Conservation (phyloP, 2,329 filamentous ascomycete species). For the Zelopaecilomyces penicillatus region DNA sequence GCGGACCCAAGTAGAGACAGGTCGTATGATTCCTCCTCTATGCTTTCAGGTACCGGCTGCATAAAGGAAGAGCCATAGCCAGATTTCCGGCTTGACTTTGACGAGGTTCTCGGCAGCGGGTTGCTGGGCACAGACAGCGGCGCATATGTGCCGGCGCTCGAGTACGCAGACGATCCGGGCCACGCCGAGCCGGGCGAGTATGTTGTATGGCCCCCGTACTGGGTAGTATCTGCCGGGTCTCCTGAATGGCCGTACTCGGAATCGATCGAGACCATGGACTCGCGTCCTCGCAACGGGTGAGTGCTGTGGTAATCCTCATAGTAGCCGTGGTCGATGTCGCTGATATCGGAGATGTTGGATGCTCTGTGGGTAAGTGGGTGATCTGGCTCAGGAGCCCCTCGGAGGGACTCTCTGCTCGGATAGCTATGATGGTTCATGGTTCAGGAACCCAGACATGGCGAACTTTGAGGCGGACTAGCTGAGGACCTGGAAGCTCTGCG, state of each 20-base stretch:
- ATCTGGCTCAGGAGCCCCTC: slow-evolving; percentile 6
- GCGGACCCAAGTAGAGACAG: slow-evolving; percentile 34
- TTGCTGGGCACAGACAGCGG: slow-evolving; percentile 16
- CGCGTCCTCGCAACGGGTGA: slow-evolving; percentile 19
- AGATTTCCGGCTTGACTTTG: slow-evolving; percentile 16
- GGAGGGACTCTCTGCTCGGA: slow-evolving; percentile 20
- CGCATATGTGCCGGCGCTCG: slow-evolving; percentile 15
- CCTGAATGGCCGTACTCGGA: slow-evolving; percentile 4
- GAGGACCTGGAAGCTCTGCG: too few species aligned
- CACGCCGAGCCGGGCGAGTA: slow-evolving; percentile 14
- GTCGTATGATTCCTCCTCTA: slow-evolving; percentile 33
- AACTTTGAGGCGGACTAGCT: background rate
- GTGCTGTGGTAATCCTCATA: slow-evolving; percentile 13
- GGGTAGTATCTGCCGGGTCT: slow-evolving; percentile 7
- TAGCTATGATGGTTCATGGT: slow-evolving; percentile 24
- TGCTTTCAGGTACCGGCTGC: slow-evolving; percentile 20
- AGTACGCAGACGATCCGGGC: slow-evolving; percentile 22
- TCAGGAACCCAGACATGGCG: slow-evolving; percentile 15
- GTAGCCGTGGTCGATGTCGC: slow-evolving; percentile 19
- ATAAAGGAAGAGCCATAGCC: slow-evolving; percentile 17
- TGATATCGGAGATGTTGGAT: slow-evolving; percentile 27
- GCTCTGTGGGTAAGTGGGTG: slow-evolving; percentile 21
- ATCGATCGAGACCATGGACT: slow-evolving; percentile 13
- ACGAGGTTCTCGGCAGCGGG: slow-evolving; percentile 14
- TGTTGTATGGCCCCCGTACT: slow-evolving; percentile 9